These are phyloP conservation scores for Phytophthora citricola DNA, from an alignment of 352 stramenopile species.

Conservation along the genomic window DNA sequence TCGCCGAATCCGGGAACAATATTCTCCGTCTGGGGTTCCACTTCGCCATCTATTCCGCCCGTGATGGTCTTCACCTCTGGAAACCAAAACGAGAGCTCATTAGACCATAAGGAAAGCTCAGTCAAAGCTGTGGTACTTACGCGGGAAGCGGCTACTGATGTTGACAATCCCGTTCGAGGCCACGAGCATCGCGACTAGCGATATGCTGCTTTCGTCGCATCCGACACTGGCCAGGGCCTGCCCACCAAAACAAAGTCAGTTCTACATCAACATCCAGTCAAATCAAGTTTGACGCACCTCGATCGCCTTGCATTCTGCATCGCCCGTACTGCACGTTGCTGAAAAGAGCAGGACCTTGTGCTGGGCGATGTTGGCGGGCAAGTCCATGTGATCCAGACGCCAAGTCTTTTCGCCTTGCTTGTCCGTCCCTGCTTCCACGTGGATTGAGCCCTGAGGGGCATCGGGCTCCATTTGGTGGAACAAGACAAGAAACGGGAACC, in stretches of 20 bases:
- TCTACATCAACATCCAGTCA: neutral
- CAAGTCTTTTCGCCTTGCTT: constrained; percentile 14
- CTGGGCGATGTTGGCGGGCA: constrained; percentile 42
- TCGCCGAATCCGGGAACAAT: constrained; percentile 48
- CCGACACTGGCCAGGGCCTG: constrained; percentile 38
- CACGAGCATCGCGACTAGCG: constrained; percentile 47
- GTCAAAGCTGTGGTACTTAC: constrained; percentile 22
- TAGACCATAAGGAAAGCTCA: too few relatives aligned
- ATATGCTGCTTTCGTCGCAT: constrained; percentile 43
- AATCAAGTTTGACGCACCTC: constrained; percentile 26
- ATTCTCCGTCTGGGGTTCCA: constrained; percentile 23
- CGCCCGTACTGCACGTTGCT: constrained; percentile 34
- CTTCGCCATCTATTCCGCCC: constrained; percentile 42
- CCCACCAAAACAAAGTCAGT: constrained; percentile 2
- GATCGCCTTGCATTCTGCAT: constrained; percentile 42
- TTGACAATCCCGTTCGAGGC: constrained; percentile 36
- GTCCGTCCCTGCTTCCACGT: constrained; percentile 21
- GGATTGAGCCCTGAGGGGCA: constrained; percentile 42
- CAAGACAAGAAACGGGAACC: constrained; percentile 51
- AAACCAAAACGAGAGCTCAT: neutral
- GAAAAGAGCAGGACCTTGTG: constrained; percentile 50
- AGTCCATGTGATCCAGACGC: constrained; percentile 41
- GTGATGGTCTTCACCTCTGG: constrained; percentile 50
- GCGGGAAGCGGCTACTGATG: constrained; percentile 45
- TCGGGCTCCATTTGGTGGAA: constrained; percentile 63